A percentile compares a stretch with the other conserved stretches of the same genome.
These are phyloP conservation scores for Phylloporus gajari DNA, from an alignment of 1,284 basidiomycete species.

Conservation along the genomic window DNA sequence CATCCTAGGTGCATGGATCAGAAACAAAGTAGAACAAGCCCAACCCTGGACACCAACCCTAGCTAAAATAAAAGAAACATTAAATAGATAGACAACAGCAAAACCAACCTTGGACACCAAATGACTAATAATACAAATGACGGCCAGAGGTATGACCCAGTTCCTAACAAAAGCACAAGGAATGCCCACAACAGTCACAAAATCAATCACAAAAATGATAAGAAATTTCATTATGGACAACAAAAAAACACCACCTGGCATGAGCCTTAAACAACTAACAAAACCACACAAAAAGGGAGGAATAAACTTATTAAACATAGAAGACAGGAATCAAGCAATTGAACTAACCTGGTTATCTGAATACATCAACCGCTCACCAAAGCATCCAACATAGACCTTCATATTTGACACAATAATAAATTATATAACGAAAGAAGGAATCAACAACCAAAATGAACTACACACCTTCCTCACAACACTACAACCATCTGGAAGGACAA, in stretches of 20 bases:
- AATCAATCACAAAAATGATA: too few relatives aligned
- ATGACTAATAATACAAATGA: constrained; percentile 20
- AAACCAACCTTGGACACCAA: background rate
- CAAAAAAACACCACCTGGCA: background rate
- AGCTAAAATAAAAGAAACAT: background rate
- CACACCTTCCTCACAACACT: constrained; percentile 8
- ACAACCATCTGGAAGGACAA: background rate
- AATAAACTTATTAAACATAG: background rate
- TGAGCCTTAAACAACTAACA: background rate
- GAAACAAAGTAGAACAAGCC: background rate
- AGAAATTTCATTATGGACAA: too few relatives aligned
- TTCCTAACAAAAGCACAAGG: constrained; percentile 32
- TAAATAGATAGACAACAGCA: background rate
- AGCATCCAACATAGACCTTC: too few relatives aligned
- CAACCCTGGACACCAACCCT: constrained; percentile 12
- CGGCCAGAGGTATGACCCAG: constrained; percentile 19
- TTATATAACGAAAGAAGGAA: background rate
- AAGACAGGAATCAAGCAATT: background rate
- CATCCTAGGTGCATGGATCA: constrained; percentile 22
- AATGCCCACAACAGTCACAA: constrained; percentile 30
- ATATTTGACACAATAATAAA: constrained; percentile 4
- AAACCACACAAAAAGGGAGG: background rate
- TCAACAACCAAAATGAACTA: background rate
- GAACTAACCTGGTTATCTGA: background rate
- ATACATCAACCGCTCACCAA: too few relatives aligned